Evolutionary conservation across 257 asterid genomes (phyloP).

Genomic region (Petunia axillaris): DNA sequence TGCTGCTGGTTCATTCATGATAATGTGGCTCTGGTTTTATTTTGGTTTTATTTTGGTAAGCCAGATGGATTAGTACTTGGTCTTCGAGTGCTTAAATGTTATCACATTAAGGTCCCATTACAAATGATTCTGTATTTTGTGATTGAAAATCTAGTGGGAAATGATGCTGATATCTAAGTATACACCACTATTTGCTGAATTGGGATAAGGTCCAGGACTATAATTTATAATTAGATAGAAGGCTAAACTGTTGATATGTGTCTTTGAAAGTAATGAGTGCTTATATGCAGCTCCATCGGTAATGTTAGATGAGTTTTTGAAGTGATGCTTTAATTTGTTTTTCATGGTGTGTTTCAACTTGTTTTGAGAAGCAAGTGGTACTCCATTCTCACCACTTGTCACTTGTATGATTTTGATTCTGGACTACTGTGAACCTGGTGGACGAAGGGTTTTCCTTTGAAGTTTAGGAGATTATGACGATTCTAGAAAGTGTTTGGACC

Average conservation of each 20-base stretch:
- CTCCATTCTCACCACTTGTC: conserved; percentile 13
- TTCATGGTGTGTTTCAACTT: not conserved
- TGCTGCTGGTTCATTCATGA: not conserved
- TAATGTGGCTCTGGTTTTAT: not conserved
- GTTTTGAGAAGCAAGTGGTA: conserved; percentile 19
- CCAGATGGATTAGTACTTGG: not conserved
- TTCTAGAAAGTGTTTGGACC: not conserved
- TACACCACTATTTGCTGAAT: not conserved
- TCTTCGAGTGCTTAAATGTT: not conserved
- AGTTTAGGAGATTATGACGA: not conserved
- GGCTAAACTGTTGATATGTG: not conserved
- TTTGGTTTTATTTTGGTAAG: not conserved
- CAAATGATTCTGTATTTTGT: not conserved
- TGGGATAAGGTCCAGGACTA: not conserved
- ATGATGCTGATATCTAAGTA: not conserved
- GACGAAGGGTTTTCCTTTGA: not conserved
- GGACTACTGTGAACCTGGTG: not conserved
- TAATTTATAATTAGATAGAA: too few relatives aligned
- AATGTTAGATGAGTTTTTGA: too few relatives aligned
- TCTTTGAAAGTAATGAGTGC: not conserved
- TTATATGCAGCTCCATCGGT: not conserved
- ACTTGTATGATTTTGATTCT: not conserved
- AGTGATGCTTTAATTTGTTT: conserved; percentile 17
- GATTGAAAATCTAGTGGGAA: not conserved
- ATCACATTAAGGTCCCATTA: not conserved